These are phyloP conservation scores for Phaseolus coccineus DNA, from an alignment of 331 rosid genomes.

Conservation along the genomic window DNA sequence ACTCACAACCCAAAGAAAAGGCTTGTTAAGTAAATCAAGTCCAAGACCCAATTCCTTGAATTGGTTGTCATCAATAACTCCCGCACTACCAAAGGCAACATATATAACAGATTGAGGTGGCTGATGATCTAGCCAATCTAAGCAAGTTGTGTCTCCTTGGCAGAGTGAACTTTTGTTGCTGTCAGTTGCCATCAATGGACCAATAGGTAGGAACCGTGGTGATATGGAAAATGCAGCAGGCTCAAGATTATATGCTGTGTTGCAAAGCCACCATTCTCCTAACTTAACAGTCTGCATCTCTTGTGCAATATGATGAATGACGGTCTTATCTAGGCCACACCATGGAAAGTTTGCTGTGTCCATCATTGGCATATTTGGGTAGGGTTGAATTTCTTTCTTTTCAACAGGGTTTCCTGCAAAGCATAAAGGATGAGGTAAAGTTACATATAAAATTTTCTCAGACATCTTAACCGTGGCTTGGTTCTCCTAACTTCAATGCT, in stretches of 20 bases:
- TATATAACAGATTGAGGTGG: conserved; percentile 32
- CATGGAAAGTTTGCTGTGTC: conserved; percentile 29
- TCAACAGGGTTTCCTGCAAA: conserved; percentile 13
- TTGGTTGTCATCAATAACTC: background rate
- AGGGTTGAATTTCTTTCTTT: conserved; percentile 29
- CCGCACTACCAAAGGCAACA: conserved; percentile 41
- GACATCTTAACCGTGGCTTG: background rate
- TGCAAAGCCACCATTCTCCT: conserved; percentile 42
- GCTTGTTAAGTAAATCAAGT: conserved; percentile 36
- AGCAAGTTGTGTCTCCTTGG: conserved; percentile 37
- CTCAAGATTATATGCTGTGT: conserved; percentile 31
- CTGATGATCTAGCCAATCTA: conserved; percentile 39
- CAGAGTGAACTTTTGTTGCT: background rate
- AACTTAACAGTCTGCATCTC: conserved; percentile 18
- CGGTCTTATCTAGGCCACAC: background rate
- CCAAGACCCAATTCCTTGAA: conserved; percentile 36
- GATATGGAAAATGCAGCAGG: conserved; percentile 23
- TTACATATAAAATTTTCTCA: background rate
- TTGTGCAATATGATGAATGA: background rate
- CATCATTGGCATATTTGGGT: conserved; percentile 31
- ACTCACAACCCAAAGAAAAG: conserved; percentile 38
- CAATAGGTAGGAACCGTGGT: conserved; percentile 32
- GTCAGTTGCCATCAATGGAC: conserved; percentile 32
- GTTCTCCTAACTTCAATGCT: background rate
- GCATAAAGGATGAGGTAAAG: background rate